Conservation (phyloP, 768 basidiomycete species). For the Pleurotus djamor region DNA sequence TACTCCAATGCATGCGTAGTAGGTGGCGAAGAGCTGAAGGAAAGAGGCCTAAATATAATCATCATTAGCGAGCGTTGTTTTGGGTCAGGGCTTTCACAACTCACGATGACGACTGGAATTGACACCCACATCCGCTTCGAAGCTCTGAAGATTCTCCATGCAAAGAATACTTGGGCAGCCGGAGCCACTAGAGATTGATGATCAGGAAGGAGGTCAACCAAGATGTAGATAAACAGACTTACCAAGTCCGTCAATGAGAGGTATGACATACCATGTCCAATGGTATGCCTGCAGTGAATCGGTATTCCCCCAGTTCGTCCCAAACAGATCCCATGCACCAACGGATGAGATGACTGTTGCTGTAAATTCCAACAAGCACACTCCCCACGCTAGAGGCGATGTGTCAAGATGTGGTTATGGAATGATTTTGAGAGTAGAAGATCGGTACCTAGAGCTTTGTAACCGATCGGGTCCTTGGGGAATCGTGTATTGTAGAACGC, state of each 20-base stretch:
- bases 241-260: conserved; percentile 9
- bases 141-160: neutral
- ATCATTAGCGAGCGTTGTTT: no score
- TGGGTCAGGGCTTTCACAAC: neutral
- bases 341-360: conserved; percentile 13
- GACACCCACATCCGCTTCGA: neutral
- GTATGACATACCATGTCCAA: conserved; percentile 12
- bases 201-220: neutral
- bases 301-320: conserved; percentile 12
- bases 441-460: neutral
- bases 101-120: neutral
- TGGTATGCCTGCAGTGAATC: conserved; percentile 4
- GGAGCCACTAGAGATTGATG: neutral
- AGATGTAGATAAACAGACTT: neutral
- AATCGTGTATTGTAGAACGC: neutral
- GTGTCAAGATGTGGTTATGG: neutral
- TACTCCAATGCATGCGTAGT: neutral
- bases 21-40: neutral
- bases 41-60: neutral
- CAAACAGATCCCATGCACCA: conserved; percentile 14
- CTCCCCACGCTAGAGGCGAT: conserved; percentile 9
- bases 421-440: neutral
- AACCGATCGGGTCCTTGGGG: neutral
- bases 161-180: neutral
- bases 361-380: conserved; percentile 11